Base-by-base conservation (phyloP, 2,329 filamentous ascomycete genomes). In the Achaetomium macrosporum region DNA sequence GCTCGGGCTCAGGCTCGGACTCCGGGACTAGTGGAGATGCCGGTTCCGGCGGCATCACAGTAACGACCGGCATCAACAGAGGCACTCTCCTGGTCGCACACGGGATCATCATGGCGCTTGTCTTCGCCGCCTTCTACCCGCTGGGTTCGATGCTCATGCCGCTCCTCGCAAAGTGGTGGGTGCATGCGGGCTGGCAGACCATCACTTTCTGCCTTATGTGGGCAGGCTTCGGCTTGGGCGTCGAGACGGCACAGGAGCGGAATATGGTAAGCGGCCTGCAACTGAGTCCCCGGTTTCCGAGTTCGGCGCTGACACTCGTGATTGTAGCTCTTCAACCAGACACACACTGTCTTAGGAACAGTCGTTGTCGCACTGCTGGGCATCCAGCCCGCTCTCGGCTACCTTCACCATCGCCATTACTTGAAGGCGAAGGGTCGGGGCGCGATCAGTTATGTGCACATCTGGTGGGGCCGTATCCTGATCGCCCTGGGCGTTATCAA, bases 401-500 rank as follows among this genome's bases (percentile, higher is more conserved):
- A 72, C 51, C 51, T 79, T 36, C 83, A 87, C 62, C 83, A 86
- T 65, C 60, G 63, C 31, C 66, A 79, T 62, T 85, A 72, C 65
- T 59, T 73, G 51, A 73, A 72, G 62, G 65, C 75, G 50, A 67
- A 73, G 48, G 42, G 61, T 25, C 78, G 82, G 35, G 76, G 76
- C 7, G 15, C 70, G 39, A 63, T 83, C 56, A 82, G 79, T 57
- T 68, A 83, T 58, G 63, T 71, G 1, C 83, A 87, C 63, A 77
- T 84, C 59, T 85, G 81, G 80, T 82, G 76, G 61, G 83, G 83
- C 12, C 76, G 83, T 16, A 60, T 69, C 1, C 65, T 85, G 41
- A 78, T 87, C 57, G 51, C 78, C 16, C 63, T 85, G 2, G 83
- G 80, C 25, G 71, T 85, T 42, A 64, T 85, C 59, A 86, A 86